These are phyloP conservation scores for Pyrus hybrid DNA, from an alignment of 331 rosid genomes.

Conservation along the genomic window DNA sequence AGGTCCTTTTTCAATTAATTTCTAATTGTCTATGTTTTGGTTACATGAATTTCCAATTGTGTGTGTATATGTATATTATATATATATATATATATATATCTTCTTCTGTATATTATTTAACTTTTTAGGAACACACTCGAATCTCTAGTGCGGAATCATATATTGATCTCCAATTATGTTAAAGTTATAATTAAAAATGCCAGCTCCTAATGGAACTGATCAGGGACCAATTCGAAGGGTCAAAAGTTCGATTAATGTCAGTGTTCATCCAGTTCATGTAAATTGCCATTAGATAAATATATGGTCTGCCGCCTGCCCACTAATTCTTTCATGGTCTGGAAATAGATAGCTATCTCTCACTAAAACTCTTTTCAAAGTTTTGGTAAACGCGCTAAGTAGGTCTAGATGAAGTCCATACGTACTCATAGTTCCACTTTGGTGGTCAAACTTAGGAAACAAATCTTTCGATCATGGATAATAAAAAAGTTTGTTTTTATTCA, in stretches of 20 bases:
- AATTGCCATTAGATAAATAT: background rate
- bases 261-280: background rate
- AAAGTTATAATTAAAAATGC: background rate
- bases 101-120: background rate
- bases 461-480: background rate
- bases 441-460: background rate
- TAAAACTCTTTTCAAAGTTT: background rate
- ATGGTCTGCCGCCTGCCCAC: background rate
- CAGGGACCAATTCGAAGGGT: background rate
- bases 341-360: background rate
- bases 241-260: background rate
- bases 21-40: background rate
- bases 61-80: background rate
- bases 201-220: background rate
- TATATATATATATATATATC: background rate
- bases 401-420: background rate
- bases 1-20: background rate
- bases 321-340: background rate
- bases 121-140: slow-evolving; percentile 8
- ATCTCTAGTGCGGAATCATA: slow-evolving; percentile 9
- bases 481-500: background rate
- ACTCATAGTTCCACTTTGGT: slow-evolving; percentile 7
- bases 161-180: background rate
- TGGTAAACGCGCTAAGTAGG: slow-evolving; percentile 14
- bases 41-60: background rate